Evolutionary conservation across 2,329 filamentous ascomycete species (phyloP).

Genomic region (Sphaerostilbella broomeana): DNA sequence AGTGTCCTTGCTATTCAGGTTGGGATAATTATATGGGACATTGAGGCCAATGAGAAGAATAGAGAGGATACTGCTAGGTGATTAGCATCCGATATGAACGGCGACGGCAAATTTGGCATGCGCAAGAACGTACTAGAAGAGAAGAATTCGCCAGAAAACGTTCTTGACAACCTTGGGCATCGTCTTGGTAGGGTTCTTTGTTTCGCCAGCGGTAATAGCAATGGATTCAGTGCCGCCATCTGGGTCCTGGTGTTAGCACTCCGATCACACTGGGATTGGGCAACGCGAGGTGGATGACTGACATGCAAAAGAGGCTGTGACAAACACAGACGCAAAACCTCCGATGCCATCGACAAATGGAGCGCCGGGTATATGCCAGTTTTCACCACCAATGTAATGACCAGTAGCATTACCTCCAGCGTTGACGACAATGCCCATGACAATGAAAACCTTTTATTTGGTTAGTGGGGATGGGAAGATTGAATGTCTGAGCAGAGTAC

Average conservation of each 20-base stretch:
- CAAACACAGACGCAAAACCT: slow-evolving; percentile 55
- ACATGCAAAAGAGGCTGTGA: slow-evolving; percentile 51
- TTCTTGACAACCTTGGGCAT: slow-evolving; percentile 59
- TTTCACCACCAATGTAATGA: slow-evolving; percentile 50
- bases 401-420: slow-evolving; percentile 47
- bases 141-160: slow-evolving; percentile 56
- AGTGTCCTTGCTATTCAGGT: slow-evolving; percentile 26
- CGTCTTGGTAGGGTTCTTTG: slow-evolving; percentile 53
- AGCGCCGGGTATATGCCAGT: slow-evolving; percentile 53
- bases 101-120: background rate
- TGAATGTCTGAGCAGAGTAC: slow-evolving; percentile 4
- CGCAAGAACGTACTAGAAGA: slow-evolving; percentile 36
- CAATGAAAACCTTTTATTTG: slow-evolving; percentile 45
- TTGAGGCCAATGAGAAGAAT: slow-evolving; percentile 48
- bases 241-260: slow-evolving; percentile 7
- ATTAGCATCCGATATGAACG: background rate
- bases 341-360: slow-evolving; percentile 60
- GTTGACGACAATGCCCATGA: slow-evolving; percentile 50
- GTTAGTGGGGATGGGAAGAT: background rate
- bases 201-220: slow-evolving; percentile 60
- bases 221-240: slow-evolving; percentile 54
- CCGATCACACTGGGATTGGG: background rate
- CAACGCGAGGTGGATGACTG: slow-evolving; percentile 22
- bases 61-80: slow-evolving; percentile 28
- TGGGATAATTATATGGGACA: slow-evolving; percentile 45